Conservation (phyloP, 768 basidiomycete species). For the Kockovaella imperatae region DNA sequence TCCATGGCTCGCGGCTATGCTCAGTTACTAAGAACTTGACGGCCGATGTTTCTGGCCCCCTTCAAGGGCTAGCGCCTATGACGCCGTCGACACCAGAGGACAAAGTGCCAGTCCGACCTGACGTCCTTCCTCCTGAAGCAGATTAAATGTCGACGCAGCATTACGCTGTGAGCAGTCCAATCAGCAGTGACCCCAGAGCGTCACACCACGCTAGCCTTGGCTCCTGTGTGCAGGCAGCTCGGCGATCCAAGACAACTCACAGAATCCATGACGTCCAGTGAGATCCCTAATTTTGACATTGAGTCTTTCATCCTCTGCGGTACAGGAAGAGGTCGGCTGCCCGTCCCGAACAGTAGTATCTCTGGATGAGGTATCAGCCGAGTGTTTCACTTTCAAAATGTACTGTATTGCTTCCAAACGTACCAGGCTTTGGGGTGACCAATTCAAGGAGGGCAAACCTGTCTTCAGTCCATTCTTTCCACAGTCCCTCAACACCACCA, state of each 20-base stretch:
- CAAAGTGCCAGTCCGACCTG: constrained; percentile 86
- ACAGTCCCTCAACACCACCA: constrained; percentile 11
- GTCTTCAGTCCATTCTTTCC: constrained; percentile 59
- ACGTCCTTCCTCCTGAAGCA: constrained; percentile 85
- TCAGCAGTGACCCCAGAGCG: not conserved
- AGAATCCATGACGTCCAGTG: constrained; percentile 81
- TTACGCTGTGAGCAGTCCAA: constrained; percentile 53
- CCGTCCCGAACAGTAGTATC: constrained; percentile 83
- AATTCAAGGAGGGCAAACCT: constrained; percentile 74
- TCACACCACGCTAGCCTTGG: not conserved
- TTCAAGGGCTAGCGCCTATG: no score
- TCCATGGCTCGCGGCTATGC: no score
- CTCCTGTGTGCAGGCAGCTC: not conserved
- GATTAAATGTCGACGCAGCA: constrained; percentile 90
- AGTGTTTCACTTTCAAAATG: not conserved
- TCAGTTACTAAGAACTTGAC: no score
- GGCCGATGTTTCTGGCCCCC: no score
- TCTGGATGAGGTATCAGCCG: constrained; percentile 51
- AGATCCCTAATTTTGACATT: constrained; percentile 69
- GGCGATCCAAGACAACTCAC: constrained; percentile 50
- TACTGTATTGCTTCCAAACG: no score
- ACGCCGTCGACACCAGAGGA: no score
- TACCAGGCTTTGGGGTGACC: constrained; percentile 78
- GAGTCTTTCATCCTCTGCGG: constrained; percentile 61
- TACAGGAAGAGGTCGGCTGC: constrained; percentile 59